Conservation (phyloP, 139 green algal species). For the Cymbomonas tetramitiformis region DNA sequence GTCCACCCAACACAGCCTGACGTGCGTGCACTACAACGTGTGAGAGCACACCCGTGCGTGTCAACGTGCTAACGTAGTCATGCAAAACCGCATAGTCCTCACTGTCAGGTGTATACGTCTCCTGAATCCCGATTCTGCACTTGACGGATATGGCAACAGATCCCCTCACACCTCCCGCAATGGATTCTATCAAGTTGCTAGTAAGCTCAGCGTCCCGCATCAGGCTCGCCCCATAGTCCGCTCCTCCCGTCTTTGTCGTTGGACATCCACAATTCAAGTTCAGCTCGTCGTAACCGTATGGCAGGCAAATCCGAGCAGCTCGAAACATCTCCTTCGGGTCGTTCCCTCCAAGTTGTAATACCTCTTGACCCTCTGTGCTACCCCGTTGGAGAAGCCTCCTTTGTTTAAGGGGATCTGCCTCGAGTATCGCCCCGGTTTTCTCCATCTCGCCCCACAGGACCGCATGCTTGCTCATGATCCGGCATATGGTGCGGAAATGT, state of each 20-base stretch:
- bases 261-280: slow-evolving; percentile 35
- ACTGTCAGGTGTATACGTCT: slow-evolving; percentile 25
- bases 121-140: slow-evolving; percentile 39
- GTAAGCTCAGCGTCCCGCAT: slow-evolving; percentile 9
- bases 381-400: too few species aligned
- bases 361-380: too few species aligned
- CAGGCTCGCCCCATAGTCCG: slow-evolving; percentile 19
- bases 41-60: not conserved
- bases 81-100: slow-evolving; percentile 20
- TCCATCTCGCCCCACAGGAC: slow-evolving; percentile 46
- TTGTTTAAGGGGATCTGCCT: too few species aligned
- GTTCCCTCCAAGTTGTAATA: slow-evolving; percentile 39
- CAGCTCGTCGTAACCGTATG: slow-evolving; percentile 37
- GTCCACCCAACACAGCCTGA: slow-evolving; percentile 2
- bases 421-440: not conserved
- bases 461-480: slow-evolving; percentile 23
- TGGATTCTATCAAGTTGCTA: not conserved
- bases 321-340: slow-evolving; percentile 20
- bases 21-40: slow-evolving; percentile 16
- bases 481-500: slow-evolving; percentile 25
- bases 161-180: too few species aligned
- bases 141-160: slow-evolving; percentile 41
- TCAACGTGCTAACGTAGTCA: not conserved
- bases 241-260: not conserved
- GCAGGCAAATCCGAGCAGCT: slow-evolving; percentile 12